Conservation (phyloP, 768 basidiomycete species). For the Leccinum rimulosum region DNA sequence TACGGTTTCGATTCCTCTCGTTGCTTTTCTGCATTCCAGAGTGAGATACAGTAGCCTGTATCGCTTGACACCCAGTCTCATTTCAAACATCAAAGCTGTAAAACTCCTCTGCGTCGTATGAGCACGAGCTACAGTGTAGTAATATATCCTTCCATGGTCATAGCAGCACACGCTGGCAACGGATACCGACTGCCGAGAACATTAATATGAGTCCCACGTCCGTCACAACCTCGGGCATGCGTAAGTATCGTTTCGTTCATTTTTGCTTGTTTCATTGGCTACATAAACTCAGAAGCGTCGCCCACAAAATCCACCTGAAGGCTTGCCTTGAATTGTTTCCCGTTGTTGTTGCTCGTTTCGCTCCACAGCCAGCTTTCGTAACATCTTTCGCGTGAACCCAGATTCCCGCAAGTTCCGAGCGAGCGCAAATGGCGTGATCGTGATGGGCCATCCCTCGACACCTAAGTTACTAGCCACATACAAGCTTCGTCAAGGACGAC, state of each 20-base stretch:
- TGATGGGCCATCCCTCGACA: constrained; percentile 14
- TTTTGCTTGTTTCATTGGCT: constrained; percentile 6
- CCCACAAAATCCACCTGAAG: neutral
- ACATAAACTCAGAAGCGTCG: constrained; percentile 7
- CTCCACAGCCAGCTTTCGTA: constrained; percentile 4
- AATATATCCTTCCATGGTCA: constrained; percentile 20
- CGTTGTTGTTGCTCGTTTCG: neutral
- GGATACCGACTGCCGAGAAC: neutral
- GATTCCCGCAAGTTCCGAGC: constrained; percentile 14
- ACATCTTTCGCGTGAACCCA: neutral
- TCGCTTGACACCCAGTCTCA: no score
- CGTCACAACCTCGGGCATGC: neutral
- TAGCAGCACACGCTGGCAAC: constrained; percentile 29
- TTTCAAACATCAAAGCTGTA: no score
- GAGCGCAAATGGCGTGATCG: constrained; percentile 17
- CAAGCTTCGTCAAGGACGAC: constrained; percentile 3
- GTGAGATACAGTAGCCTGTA: no score
- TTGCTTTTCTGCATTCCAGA: no score
- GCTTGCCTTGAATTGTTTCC: constrained; percentile 2
- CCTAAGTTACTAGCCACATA: neutral
- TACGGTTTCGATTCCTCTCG: no score
- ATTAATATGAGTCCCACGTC: neutral
- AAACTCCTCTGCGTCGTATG: neutral
- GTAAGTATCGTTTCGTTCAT: neutral
- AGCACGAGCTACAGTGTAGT: neutral